Evolutionary conservation across 2,329 filamentous ascomycete genomes (phyloP).

Genomic region (Sporothrix dimorphospora): DNA sequence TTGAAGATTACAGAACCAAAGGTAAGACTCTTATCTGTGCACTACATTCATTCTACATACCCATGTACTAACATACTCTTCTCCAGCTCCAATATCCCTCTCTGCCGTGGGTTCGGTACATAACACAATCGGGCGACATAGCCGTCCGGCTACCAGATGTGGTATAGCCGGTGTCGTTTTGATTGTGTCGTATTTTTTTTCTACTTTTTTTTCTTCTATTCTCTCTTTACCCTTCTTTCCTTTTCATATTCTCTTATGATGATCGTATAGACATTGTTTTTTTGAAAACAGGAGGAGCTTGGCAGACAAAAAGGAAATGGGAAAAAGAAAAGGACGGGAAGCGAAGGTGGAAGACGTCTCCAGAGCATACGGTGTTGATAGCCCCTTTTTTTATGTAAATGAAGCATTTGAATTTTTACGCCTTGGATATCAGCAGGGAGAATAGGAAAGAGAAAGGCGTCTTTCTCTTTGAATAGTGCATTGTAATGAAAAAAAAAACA

Average conservation of each 20-base stretch:
- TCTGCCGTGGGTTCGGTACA: slow-evolving; percentile 96
- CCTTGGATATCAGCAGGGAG: not conserved
- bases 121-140: slow-evolving; percentile 97
- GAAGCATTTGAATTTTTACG: slow-evolving; percentile 15
- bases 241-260: not conserved
- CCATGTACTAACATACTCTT: slow-evolving; percentile 28
- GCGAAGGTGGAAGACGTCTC: not conserved
- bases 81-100: slow-evolving; percentile 79
- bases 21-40: slow-evolving; percentile 59
- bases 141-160: slow-evolving; percentile 92
- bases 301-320: not conserved
- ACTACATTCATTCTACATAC: not conserved
- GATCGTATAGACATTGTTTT: slow-evolving; percentile 14
- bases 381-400: slow-evolving; percentile 16
- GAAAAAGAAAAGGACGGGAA: not conserved
- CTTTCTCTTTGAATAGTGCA: not conserved
- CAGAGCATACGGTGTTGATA: slow-evolving; percentile 19
- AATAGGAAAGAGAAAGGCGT: not conserved
- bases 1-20: slow-evolving; percentile 99
- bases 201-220: not conserved
- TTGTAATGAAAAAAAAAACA: not conserved
- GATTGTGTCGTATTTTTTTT: not conserved
- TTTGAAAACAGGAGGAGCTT: not conserved
- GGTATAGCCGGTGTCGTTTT: slow-evolving; percentile 51
- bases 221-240: not conserved